Conservation (phyloP, 176 grass and related monocot genomes). For the Pontederia paniculata region DNA sequence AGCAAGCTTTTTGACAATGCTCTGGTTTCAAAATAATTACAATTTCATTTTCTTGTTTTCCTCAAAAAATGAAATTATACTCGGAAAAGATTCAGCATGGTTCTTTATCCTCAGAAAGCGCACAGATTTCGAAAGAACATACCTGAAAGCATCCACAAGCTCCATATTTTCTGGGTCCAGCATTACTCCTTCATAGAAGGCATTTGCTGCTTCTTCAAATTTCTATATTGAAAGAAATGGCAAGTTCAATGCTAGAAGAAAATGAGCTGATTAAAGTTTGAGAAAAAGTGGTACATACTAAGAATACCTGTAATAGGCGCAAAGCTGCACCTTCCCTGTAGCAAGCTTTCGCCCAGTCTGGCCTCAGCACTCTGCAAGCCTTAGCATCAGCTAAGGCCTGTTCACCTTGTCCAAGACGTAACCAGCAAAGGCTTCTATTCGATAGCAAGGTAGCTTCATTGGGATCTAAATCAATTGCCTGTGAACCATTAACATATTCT, state of each 20-base stretch:
- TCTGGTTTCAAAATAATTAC: too few relatives aligned
- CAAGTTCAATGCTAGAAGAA: background rate
- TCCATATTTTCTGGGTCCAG: conserved; percentile 80
- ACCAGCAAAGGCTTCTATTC: conserved; percentile 83
- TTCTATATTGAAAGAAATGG: conserved; percentile 31
- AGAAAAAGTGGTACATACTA: background rate
- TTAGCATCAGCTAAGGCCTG: conserved; percentile 60
- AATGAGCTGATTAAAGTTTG: background rate
- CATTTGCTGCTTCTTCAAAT: conserved; percentile 71
- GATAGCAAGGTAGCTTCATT: conserved; percentile 53
- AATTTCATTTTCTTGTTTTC: too few relatives aligned
- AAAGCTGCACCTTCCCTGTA: conserved; percentile 73
- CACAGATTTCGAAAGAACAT: background rate
- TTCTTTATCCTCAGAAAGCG: background rate
- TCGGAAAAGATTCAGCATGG: too few relatives aligned
- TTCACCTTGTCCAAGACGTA: conserved; percentile 60
- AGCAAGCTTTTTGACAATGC: too few relatives aligned
- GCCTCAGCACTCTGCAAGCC: conserved; percentile 49
- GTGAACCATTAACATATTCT: conserved; percentile 10
- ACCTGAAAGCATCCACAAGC: conserved; percentile 83
- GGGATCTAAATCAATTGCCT: conserved; percentile 76
- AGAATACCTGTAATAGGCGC: conserved; percentile 62
- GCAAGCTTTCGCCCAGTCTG: conserved; percentile 83
- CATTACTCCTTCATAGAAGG: conserved; percentile 77
- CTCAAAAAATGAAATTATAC: too few relatives aligned